Evolutionary conservation across 1,139 yeast genomes (phyloP).

Genomic region (Kluyveromyces sp.): DNA sequence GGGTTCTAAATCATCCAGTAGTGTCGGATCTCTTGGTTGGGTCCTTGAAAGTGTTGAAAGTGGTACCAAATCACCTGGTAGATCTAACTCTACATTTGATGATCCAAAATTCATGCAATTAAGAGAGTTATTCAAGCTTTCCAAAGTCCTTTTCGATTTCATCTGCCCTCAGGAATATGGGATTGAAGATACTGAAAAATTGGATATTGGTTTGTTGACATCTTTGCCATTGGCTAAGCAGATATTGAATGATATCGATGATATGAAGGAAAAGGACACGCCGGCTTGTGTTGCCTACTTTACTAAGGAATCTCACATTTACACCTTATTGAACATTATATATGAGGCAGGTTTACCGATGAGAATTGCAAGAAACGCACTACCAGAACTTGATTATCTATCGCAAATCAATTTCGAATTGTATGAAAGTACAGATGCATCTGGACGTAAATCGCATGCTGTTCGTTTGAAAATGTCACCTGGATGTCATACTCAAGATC

Average conservation of each 20-base stretch:
- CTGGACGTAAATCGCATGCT: slow-evolving; percentile 72
- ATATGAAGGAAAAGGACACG: slow-evolving; percentile 66
- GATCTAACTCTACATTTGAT: slow-evolving; percentile 60
- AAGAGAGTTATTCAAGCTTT: slow-evolving; percentile 79
- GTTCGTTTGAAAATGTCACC: slow-evolving; percentile 87
- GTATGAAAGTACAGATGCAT: slow-evolving; percentile 69
- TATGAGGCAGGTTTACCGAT: slow-evolving; percentile 94
- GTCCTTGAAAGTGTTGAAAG: slow-evolving; percentile 44
- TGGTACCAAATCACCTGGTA: slow-evolving; percentile 31
- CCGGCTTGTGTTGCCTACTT: slow-evolving; percentile 86
- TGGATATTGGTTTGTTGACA: slow-evolving; percentile 91
- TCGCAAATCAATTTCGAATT: slow-evolving; percentile 93
- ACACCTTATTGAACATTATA: slow-evolving; percentile 81
- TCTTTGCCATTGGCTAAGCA: slow-evolving; percentile 91
- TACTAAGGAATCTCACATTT: slow-evolving; percentile 95
- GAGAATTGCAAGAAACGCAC: slow-evolving; percentile 86
- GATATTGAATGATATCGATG: slow-evolving; percentile 70
- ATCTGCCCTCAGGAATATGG: slow-evolving; percentile 99
- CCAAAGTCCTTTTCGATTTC: slow-evolving; percentile 91
- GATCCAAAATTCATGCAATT: slow-evolving; percentile 71
- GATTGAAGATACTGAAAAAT: slow-evolving; percentile 87
- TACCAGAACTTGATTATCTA: slow-evolving; percentile 92
- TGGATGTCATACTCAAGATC: slow-evolving; percentile 97
- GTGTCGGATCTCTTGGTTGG: slow-evolving; percentile 73
- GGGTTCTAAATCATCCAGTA: slow-evolving; percentile 25